Percentiles rank a stretch among this genome's conserved stretches.
These are phyloP conservation scores for Tolypocladium paradoxum DNA, from an alignment of 2,329 filamentous ascomycete species.

Conservation along the genomic window DNA sequence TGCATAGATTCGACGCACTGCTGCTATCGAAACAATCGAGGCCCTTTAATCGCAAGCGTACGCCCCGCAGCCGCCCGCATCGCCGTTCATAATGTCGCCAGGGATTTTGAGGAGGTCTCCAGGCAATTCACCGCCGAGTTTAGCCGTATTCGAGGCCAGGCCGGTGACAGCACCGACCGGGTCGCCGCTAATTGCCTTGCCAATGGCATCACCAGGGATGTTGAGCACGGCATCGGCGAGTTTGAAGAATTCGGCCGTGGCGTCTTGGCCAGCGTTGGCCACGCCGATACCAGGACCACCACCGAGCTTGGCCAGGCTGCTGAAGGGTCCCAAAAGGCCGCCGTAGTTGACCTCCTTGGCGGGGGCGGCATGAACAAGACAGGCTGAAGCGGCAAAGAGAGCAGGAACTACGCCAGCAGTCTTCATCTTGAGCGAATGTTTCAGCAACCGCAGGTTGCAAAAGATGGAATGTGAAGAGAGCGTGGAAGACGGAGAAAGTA, in stretches of 20 bases:
- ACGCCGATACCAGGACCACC: conserved; percentile 4
- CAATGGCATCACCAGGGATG: conserved; percentile 5
- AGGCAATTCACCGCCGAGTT: not conserved
- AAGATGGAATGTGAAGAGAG: not conserved
- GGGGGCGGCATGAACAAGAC: not conserved
- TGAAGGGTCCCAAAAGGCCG: not conserved
- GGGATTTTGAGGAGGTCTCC: not conserved
- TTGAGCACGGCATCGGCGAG: conserved; percentile 7
- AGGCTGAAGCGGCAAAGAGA: not conserved
- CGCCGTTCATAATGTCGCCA: not conserved
- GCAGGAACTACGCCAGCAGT: not conserved
- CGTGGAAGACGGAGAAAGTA: too few relatives aligned
- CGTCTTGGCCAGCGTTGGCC: conserved; percentile 2
- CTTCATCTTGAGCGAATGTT: not conserved
- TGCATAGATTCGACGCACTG: too few relatives aligned
- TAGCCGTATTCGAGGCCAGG: not conserved
- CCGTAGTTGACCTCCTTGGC: not conserved
- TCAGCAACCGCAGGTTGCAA: not conserved
- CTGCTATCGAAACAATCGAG: not conserved
- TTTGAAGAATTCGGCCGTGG: conserved; percentile 7
- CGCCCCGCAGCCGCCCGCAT: too few relatives aligned
- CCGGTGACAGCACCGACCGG: not conserved
- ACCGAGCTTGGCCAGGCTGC: not conserved
- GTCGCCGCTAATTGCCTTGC: conserved; percentile 1
- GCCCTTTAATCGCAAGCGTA: too few relatives aligned